These are phyloP conservation scores for Starmerella floris DNA, from an alignment of 805 yeast species.

Conservation along the genomic window DNA sequence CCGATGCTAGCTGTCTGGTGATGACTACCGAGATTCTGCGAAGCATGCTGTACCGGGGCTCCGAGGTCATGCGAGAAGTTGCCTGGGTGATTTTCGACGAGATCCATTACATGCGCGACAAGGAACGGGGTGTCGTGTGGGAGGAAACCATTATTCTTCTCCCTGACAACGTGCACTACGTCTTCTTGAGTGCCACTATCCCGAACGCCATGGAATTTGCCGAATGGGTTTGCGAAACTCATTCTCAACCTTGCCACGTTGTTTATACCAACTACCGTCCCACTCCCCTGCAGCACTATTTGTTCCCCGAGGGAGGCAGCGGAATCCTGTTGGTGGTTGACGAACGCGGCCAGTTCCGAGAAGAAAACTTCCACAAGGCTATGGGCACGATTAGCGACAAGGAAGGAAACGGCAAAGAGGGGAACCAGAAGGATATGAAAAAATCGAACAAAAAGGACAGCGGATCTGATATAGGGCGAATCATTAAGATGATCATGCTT, in stretches of 20 bases:
- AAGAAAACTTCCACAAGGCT: conserved; percentile 95
- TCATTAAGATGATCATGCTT: conserved; percentile 95
- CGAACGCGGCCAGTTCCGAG: conserved; percentile 90
- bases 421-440: conserved; percentile 54
- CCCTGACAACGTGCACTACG: conserved; percentile 93
- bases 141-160: conserved; percentile 92
- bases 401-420: conserved; percentile 46
- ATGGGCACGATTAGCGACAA: conserved; percentile 83
- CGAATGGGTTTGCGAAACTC: conserved; percentile 94
- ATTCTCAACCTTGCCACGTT: conserved; percentile 93
- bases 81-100: conserved; percentile 98
- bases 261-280: conserved; percentile 98
- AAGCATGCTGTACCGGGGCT: conserved; percentile 92
- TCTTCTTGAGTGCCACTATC: conserved; percentile 86
- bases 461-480: conserved; percentile 87
- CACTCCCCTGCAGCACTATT: conserved; percentile 92
- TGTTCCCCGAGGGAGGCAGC: conserved; percentile 97
- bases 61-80: conserved; percentile 96
- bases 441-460: conserved; percentile 71
- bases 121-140: conserved; percentile 98
- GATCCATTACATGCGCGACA: conserved; percentile 96
- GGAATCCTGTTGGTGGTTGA: conserved; percentile 97
- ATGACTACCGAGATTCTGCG: conserved; percentile 98
- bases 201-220: conserved; percentile 98
- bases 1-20: conserved; percentile 94